Evolutionary conservation across 2,329 filamentous ascomycete species (phyloP).

Genomic region (Chaetoscypha palmicola): DNA sequence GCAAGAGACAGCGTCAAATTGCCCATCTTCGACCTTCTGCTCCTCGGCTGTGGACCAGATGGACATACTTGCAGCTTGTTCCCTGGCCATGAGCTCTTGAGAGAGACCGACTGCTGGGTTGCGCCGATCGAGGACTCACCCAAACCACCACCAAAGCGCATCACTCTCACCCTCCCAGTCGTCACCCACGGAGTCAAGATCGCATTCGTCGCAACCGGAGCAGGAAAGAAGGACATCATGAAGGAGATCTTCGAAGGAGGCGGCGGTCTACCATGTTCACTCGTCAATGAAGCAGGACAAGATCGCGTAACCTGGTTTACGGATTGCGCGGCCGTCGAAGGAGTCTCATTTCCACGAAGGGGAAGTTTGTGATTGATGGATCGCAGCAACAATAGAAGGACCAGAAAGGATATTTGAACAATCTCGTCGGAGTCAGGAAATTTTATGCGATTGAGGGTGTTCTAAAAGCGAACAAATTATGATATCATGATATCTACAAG

Average conservation of each 20-base stretch:
- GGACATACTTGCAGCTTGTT: conserved; percentile 97
- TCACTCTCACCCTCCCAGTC: conserved; percentile 88
- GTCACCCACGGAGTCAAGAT: conserved; percentile 80
- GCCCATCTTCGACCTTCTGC: conserved; percentile 88
- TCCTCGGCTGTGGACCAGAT: conserved; percentile 90
- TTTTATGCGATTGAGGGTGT: no score
- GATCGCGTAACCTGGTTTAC: conserved; percentile 95
- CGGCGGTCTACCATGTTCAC: conserved; percentile 68
- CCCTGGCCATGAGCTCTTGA: conserved; percentile 78
- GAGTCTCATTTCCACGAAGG: conserved; percentile 73
- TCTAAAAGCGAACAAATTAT: no score
- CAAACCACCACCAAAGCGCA: conserved; percentile 84
- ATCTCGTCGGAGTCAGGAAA: no score
- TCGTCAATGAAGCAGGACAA: conserved; percentile 78
- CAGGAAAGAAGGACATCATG: conserved; percentile 82
- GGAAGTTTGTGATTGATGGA: conserved; percentile 47
- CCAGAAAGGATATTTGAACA: no score
- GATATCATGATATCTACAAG: no score
- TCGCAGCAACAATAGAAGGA: no score
- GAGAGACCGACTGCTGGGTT: conserved; percentile 87
- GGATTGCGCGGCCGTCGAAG: conserved; percentile 77
- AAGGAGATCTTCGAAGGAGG: conserved; percentile 84
- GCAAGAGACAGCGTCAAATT: conserved; percentile 89
- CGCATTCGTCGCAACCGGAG: conserved; percentile 87
- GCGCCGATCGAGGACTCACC: conserved; percentile 87